Evolutionary conservation across 208 protist genomes (phyloP).

Genomic region (Jaenimonas drosophilae): DNA sequence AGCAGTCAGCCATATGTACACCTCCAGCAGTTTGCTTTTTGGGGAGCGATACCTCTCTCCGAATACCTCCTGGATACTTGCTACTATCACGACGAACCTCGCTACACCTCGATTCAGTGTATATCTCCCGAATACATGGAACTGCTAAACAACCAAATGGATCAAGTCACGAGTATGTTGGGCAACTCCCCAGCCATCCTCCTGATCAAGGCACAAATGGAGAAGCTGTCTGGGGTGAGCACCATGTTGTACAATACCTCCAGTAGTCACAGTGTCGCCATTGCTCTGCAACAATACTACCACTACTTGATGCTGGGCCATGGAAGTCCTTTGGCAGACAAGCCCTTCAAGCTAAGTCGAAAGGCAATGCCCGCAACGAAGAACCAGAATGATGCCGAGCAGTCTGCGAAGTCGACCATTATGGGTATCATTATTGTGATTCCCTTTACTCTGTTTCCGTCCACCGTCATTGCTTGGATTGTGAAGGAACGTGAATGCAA

Average conservation of each 20-base stretch:
- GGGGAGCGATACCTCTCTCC: no score
- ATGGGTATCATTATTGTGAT: constrained; percentile 48
- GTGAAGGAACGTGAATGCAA: constrained; percentile 78
- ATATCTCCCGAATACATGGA: no score
- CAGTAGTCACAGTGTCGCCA: constrained; percentile 21
- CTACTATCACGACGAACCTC: no score
- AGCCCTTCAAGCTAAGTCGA: constrained; percentile 3
- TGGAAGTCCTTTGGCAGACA: constrained; percentile 57
- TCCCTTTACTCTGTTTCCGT: constrained; percentile 60
- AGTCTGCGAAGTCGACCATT: constrained; percentile 22
- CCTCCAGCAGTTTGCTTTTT: no score
- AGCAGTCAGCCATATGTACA: no score
- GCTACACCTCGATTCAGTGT: no score
- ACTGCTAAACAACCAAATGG: no score
- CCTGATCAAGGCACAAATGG: no score
- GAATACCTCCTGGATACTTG: no score
- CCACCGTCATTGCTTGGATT: constrained; percentile 49
- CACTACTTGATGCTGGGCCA: constrained; percentile 40
- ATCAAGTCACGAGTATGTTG: no score
- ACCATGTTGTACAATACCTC: constrained; percentile 49
- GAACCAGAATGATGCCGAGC: constrained; percentile 7
- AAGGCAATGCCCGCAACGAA: constrained; percentile 19
- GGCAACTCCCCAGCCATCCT: no score
- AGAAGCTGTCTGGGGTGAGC: neutral
- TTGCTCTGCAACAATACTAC: constrained; percentile 24